Evolutionary conservation across 106 monocot genomes (phyloP).

Genomic region (Dendrobium catenatum): DNA sequence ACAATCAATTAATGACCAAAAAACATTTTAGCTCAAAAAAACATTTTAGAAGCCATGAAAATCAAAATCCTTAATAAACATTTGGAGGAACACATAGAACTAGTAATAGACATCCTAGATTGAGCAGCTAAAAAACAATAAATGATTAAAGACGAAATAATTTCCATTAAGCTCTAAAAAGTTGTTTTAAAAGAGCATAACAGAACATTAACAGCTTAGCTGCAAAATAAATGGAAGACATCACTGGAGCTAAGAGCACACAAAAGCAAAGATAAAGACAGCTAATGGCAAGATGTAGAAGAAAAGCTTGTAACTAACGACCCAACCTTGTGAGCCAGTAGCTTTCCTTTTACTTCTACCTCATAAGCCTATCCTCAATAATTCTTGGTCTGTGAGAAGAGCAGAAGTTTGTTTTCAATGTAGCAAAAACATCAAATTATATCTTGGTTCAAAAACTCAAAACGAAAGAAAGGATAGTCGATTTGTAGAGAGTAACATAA

Average conservation of each 20-base stretch:
- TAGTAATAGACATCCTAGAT: neutral
- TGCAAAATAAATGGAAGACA: neutral
- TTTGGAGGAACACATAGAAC: neutral
- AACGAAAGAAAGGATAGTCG: neutral
- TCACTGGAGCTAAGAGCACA: neutral
- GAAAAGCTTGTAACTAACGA: neutral
- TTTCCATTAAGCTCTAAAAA: neutral
- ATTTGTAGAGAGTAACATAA: neutral
- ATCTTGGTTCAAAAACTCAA: neutral
- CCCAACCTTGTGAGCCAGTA: neutral
- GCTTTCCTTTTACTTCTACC: neutral
- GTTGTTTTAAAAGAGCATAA: neutral
- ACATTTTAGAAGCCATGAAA: neutral
- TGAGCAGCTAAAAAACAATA: neutral
- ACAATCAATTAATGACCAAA: conserved; percentile 14
- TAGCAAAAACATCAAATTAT: neutral
- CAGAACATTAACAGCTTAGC: neutral
- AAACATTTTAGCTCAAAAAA: neutral
- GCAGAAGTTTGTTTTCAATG: neutral
- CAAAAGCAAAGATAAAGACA: neutral
- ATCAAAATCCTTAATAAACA: neutral
- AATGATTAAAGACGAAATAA: neutral
- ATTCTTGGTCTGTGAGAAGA: neutral
- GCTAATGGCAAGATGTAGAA: neutral
- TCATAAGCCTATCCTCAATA: neutral